These are phyloP conservation scores for Aureobasidium uvarum DNA, from an alignment of 2,329 filamentous ascomycete genomes.

Conservation along the genomic window DNA sequence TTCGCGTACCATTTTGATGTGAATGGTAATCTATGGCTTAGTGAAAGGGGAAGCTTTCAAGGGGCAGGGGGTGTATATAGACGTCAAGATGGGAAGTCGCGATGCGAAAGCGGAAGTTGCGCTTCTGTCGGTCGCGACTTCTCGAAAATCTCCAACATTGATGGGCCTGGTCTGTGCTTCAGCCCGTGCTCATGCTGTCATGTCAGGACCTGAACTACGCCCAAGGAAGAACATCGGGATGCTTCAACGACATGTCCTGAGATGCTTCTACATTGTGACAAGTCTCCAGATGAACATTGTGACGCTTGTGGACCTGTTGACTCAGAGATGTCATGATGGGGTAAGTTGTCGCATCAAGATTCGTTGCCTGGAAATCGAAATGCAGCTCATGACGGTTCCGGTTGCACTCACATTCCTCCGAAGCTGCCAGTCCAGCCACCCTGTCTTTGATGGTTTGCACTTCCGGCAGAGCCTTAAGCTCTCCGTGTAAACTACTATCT, in stretches of 20 bases:
- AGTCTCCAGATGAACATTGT: not conserved
- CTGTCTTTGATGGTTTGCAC: not conserved
- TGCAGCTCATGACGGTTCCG: not conserved
- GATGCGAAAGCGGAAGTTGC: not conserved
- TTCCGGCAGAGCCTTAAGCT: too few species aligned
- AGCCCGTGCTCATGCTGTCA: not conserved
- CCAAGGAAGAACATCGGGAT: not conserved
- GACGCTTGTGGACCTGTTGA: too few species aligned
- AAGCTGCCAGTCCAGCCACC: not conserved
- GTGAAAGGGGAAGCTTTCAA: not conserved
- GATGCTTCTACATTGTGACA: not conserved
- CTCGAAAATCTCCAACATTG: constrained; percentile 19
- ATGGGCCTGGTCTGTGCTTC: constrained; percentile 11
- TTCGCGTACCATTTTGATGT: constrained; percentile 13
- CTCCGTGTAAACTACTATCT: not conserved
- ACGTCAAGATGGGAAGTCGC: not conserved
- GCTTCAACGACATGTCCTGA: not conserved
- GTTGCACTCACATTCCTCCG: not conserved
- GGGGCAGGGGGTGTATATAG: not conserved
- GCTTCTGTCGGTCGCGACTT: constrained; percentile 2
- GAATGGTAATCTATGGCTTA: not conserved
- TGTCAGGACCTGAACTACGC: not conserved
- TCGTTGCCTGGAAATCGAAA: not conserved
- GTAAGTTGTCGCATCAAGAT: too few species aligned
- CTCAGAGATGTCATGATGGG: too few species aligned